Evolutionary conservation across 306 rosid species (phyloP).

Genomic region (Abrus precatorius): DNA sequence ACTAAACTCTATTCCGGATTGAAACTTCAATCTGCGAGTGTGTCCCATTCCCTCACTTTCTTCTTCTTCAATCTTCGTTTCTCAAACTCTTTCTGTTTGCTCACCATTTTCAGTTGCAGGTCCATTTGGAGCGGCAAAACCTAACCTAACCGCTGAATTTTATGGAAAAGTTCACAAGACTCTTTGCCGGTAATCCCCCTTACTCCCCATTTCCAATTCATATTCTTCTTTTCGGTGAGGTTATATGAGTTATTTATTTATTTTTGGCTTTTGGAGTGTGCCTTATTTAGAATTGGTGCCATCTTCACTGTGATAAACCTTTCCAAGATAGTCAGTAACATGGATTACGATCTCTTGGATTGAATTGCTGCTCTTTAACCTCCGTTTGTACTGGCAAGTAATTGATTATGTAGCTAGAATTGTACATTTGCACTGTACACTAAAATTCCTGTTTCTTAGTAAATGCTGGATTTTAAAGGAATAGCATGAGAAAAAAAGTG

Average conservation of each 20-base stretch:
- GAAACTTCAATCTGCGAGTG: slow-evolving; percentile 77
- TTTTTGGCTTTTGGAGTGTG: neutral
- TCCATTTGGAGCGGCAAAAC: slow-evolving; percentile 65
- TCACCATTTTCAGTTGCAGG: slow-evolving; percentile 51
- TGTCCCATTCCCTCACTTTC: slow-evolving; percentile 14
- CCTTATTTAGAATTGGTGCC: neutral
- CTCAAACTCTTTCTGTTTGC: neutral
- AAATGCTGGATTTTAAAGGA: no score
- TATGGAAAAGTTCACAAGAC: slow-evolving; percentile 72
- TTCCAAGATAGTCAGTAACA: neutral
- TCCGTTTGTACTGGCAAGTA: neutral
- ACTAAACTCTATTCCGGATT: slow-evolving; percentile 80
- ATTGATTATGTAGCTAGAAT: slow-evolving; percentile 16
- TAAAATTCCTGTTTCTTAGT: no score
- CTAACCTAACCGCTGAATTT: slow-evolving; percentile 74
- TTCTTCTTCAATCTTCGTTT: slow-evolving; percentile 12
- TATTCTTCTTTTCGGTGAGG: neutral
- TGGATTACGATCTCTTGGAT: slow-evolving; percentile 11
- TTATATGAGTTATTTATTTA: neutral
- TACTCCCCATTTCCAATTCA: neutral
- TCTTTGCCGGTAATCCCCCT: slow-evolving; percentile 66
- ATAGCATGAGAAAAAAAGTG: no score
- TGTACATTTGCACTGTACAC: neutral
- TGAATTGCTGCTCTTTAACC: neutral
- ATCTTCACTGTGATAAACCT: slow-evolving; percentile 16